These are phyloP conservation scores for Aspergillus funiculosus DNA, from an alignment of 495 filamentous ascomycete species.

Conservation along the genomic window DNA sequence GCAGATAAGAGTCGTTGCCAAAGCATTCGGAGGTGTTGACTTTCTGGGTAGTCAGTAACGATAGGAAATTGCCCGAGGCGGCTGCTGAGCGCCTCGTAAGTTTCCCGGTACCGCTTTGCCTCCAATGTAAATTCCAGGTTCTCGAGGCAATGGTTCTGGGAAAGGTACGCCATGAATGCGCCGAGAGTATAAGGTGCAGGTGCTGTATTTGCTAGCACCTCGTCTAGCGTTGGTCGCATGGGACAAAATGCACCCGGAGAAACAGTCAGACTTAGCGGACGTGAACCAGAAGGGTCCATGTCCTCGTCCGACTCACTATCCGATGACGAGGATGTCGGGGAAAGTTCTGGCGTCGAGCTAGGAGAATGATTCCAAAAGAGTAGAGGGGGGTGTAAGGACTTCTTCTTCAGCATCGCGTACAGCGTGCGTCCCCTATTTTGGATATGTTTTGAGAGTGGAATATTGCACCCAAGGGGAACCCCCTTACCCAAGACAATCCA, in stretches of 20 bases:
- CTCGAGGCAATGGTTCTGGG: slow-evolving; percentile 95
- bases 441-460: slow-evolving; percentile 10
- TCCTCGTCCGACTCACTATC: slow-evolving; percentile 55
- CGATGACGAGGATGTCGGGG: slow-evolving; percentile 36
- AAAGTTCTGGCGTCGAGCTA: slow-evolving; percentile 39
- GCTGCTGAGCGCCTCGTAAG: slow-evolving; percentile 54
- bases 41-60: slow-evolving; percentile 49
- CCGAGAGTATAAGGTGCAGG: slow-evolving; percentile 86
- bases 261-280: slow-evolving; percentile 59
- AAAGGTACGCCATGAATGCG: slow-evolving; percentile 95
- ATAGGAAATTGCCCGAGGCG: slow-evolving; percentile 38
- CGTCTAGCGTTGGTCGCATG: slow-evolving; percentile 73
- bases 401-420: slow-evolving; percentile 49
- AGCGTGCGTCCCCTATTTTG: slow-evolving; percentile 29
- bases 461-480: slow-evolving; percentile 14
- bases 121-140: slow-evolving; percentile 97
- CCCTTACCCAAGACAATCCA: slow-evolving; percentile 10
- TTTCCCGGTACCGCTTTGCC: slow-evolving; percentile 78
- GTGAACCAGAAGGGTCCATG: slow-evolving; percentile 46
- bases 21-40: slow-evolving; percentile 67
- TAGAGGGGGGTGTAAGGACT: slow-evolving; percentile 37
- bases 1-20: slow-evolving; percentile 55
- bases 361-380: slow-evolving; percentile 41
- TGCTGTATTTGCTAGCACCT: slow-evolving; percentile 82
- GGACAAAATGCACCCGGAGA: slow-evolving; percentile 59